Conservation (phyloP, 257 asterid species). For the Penstemon barbatus region DNA sequence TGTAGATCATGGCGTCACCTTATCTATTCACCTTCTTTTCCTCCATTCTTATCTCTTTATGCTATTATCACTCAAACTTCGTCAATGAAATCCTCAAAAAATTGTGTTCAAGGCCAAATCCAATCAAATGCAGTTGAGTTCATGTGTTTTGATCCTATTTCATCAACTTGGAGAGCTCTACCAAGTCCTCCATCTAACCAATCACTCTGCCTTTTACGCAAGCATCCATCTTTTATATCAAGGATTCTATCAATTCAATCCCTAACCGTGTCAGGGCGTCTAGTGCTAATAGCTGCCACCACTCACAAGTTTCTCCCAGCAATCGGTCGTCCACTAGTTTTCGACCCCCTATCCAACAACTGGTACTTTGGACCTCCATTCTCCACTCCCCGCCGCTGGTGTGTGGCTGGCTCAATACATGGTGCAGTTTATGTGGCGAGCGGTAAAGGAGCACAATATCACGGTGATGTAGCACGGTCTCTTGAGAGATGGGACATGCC, state of each 20-base stretch:
- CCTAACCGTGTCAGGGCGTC: constrained; percentile 33
- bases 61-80: constrained; percentile 38
- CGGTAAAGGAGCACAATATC: constrained; percentile 49
- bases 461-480: constrained; percentile 54
- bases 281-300: constrained; percentile 56
- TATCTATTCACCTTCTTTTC: constrained; percentile 57
- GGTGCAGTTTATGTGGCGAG: constrained; percentile 55
- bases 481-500: constrained; percentile 68
- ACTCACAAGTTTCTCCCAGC: constrained; percentile 60
- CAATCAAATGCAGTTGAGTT: constrained; percentile 37
- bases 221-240: constrained; percentile 67
- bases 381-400: constrained; percentile 68
- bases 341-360: constrained; percentile 46
- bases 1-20: constrained; percentile 69
- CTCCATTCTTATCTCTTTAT: constrained; percentile 59
- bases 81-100: constrained; percentile 10
- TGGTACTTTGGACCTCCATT: constrained; percentile 69
- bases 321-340: constrained; percentile 47
- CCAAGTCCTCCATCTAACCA: constrained; percentile 49
- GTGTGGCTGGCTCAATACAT: constrained; percentile 43
- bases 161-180: constrained; percentile 55
- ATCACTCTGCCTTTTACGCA: constrained; percentile 43
- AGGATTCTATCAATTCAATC: constrained; percentile 69
- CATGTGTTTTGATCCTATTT: constrained; percentile 59
- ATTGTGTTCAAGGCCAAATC: neutral